These are phyloP conservation scores for Kingdonia uniflora DNA, from an alignment of 164 flowering plant genomes.

Conservation along the genomic window DNA sequence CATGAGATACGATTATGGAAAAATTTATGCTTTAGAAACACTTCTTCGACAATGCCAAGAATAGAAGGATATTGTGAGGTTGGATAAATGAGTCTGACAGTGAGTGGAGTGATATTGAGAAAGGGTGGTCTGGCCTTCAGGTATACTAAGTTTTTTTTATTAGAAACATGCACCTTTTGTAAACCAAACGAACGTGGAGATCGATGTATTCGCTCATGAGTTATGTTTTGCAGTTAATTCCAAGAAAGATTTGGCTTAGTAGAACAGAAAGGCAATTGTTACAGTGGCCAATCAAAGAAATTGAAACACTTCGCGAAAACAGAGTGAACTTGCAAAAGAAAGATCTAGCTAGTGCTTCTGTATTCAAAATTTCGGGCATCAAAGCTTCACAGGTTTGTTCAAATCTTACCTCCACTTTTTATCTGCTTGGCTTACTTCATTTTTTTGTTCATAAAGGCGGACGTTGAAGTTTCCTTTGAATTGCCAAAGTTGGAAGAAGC, in stretches of 20 bases:
- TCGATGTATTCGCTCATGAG: not conserved
- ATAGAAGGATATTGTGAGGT: not conserved
- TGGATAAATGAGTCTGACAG: conserved; percentile 1
- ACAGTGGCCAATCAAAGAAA: conserved; percentile 71
- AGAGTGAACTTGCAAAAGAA: not conserved
- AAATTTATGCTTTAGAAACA: not conserved
- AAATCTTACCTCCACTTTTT: no score
- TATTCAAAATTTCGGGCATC: no score
- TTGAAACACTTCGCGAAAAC: conserved; percentile 35
- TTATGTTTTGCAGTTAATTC: conserved; percentile 39
- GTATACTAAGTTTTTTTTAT: no score
- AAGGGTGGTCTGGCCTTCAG: not conserved
- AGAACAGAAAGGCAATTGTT: conserved; percentile 43
- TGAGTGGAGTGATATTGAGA: not conserved
- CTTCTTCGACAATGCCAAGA: not conserved
- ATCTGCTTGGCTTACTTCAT: no score
- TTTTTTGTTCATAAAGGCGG: conserved; percentile 6
- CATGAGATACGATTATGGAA: not conserved
- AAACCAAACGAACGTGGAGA: not conserved
- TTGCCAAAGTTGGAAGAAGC: conserved; percentile 50
- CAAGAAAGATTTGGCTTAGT: conserved; percentile 68
- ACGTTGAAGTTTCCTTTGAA: conserved; percentile 56
- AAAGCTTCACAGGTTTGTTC: no score
- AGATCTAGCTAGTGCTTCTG: no score
- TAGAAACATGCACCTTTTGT: no score